Percentiles rank a stretch among this genome's conserved stretches.
phyloP scores from a whole-genome alignment of 345 rosid species.

The Pseudoturritis turrita region DNA sequence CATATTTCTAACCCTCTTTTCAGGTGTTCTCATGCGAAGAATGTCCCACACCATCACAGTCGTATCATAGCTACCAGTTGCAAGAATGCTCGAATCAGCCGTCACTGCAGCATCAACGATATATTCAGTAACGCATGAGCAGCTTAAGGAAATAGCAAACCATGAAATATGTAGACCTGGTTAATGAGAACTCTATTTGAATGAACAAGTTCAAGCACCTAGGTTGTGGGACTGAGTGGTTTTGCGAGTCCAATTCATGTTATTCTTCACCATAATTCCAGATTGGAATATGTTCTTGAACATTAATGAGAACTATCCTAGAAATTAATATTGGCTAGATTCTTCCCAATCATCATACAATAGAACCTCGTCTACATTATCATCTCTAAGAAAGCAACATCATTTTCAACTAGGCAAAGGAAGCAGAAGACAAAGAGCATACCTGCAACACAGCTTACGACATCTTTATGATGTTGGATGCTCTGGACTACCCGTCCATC shows the following conservation, averaged over 20 bases:
- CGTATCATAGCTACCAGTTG: slow-evolving; percentile 95
- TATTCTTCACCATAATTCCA: not conserved
- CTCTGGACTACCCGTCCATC: slow-evolving; percentile 96
- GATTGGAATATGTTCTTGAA: not conserved
- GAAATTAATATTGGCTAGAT: not conserved
- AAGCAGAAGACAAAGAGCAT: slow-evolving; percentile 15
- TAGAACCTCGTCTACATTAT: not conserved
- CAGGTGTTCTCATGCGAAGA: slow-evolving; percentile 49
- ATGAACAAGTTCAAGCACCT: not conserved
- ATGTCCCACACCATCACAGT: slow-evolving; percentile 97
- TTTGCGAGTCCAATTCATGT: not conserved
- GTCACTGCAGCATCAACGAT: slow-evolving; percentile 55
- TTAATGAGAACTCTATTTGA: not conserved
- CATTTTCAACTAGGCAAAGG: not conserved
- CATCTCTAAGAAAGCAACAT: not conserved
- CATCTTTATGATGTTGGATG: slow-evolving; percentile 90
- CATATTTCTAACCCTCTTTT: slow-evolving; percentile 55
- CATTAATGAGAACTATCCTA: not conserved
- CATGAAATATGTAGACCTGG: not conserved
- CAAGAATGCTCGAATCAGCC: slow-evolving; percentile 79
- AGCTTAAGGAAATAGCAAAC: not conserved
- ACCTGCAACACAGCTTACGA: slow-evolving; percentile 99
- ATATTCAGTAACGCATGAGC: not conserved
- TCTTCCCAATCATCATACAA: not conserved
- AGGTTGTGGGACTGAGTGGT: not conserved